Evolutionary conservation across 2,329 filamentous ascomycete genomes (phyloP), one percentile per base, ranked within the genome.

Genomic region (Ilyonectria mors-panacis): DNA sequence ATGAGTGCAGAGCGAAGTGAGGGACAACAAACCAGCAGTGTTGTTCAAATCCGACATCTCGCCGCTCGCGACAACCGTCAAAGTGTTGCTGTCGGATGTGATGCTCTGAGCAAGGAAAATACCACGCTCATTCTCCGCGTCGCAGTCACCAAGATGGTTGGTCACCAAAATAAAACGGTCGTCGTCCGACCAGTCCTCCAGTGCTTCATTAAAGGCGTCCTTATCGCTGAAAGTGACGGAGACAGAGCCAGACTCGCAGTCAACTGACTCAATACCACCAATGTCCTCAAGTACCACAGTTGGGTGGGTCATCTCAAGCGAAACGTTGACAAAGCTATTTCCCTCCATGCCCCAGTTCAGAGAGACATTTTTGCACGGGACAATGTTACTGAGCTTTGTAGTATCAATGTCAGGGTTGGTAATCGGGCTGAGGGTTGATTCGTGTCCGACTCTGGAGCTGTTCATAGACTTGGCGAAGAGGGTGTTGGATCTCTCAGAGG

Each of bases 91-190:
- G 47, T 81, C 67, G 30, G 74, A 76, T 5, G 59, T 64, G 4
- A 84, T 66, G 33, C 69, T 67, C 37, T 69, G 72, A 26, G 78
- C 78, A 7, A 80, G 59, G 70, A 83, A 83, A 69, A 82, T 80
- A 19, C 81, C 79, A 37, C 82, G 78, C 73, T 84, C 80, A 23
- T 79, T 73, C 60, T 79, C 75, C n/a, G 70, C 69, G 63, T 83
- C 81, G 65, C 82, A 84, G 64, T 81, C 76, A 33, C 81, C 81
- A 21, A 80, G 61, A 71, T 84, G 79, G 73, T 82, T 84, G 15
- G 82, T 84, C 66, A 85, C 78, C 56, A 85, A 69, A 45, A 83
- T 74, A 42, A 84, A 68, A 17, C 35, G 44, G 13, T 59, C 57
- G 23, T 70, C 58, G 26, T 70, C 48, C 6, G 63, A 54, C 70